phyloP scores from a whole-genome alignment of 2,329 filamentous ascomycete genomes.

The Colletotrichum sp. region DNA sequence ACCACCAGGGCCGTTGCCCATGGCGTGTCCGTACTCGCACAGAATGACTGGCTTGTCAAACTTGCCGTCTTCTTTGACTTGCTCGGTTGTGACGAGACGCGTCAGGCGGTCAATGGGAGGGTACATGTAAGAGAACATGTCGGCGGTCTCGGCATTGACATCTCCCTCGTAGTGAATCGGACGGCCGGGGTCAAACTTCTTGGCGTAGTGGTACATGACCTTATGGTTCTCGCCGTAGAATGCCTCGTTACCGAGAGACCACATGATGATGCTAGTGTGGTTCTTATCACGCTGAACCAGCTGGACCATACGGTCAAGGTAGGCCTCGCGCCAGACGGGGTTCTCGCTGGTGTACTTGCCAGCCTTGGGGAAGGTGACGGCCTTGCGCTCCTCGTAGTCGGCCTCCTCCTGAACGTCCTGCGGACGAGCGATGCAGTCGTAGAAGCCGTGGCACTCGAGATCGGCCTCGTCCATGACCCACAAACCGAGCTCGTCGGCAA shows the following conservation, averaged over 20 bases:
- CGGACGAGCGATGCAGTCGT: constrained; percentile 53
- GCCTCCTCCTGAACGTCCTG: constrained; percentile 58
- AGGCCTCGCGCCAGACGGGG: constrained; percentile 64
- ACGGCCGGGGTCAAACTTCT: constrained; percentile 60
- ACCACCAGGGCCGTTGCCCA: constrained; percentile 77
- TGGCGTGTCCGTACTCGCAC: constrained; percentile 66
- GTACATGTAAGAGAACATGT: constrained; percentile 75
- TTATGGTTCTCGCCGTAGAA: constrained; percentile 74
- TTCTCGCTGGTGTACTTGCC: constrained; percentile 67
- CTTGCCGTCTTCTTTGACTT: constrained; percentile 44
- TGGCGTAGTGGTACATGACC: constrained; percentile 70
- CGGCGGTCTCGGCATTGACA: constrained; percentile 59
- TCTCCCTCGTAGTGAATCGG: constrained; percentile 74
- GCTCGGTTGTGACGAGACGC: constrained; percentile 46
- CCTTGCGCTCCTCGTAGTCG: constrained; percentile 66
- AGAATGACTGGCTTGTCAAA: constrained; percentile 64
- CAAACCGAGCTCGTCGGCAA: constrained; percentile 70
- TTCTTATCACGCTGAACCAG: constrained; percentile 74
- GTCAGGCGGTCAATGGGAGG: constrained; percentile 57
- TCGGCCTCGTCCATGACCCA: constrained; percentile 62
- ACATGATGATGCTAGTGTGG: constrained; percentile 72
- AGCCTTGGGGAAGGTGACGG: constrained; percentile 57
- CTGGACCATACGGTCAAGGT: constrained; percentile 70
- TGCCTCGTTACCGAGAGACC: constrained; percentile 76
- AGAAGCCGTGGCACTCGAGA: constrained; percentile 60